Percentiles rank a stretch among this genome's conserved stretches.
phyloP scores from a whole-genome alignment of 2,329 filamentous ascomycete genomes.

The Pseudogymnoascus sp. region DNA sequence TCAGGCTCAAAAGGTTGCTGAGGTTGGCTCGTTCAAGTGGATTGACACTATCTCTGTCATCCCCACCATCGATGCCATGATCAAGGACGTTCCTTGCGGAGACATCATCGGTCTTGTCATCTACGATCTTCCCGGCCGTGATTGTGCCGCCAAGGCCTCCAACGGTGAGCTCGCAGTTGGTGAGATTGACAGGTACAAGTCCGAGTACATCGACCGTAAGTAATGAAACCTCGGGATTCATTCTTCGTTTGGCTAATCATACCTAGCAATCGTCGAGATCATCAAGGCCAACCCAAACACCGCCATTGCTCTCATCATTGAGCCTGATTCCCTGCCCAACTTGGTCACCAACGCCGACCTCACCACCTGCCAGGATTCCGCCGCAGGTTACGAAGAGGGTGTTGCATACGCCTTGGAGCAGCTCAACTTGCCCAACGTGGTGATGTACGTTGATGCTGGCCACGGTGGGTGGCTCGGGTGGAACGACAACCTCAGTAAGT shows the following conservation, averaged over 20 bases:
- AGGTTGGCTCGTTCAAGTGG: slow-evolving; percentile 44
- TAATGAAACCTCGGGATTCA: slow-evolving; percentile 33
- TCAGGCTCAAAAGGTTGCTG: slow-evolving; percentile 30
- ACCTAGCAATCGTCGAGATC: slow-evolving; percentile 27
- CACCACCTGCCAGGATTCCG: slow-evolving; percentile 42
- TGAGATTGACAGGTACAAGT: slow-evolving; percentile 48
- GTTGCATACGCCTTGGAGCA: slow-evolving; percentile 44
- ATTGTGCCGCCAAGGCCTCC: slow-evolving; percentile 50
- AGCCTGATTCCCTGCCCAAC: slow-evolving; percentile 54
- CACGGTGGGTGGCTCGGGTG: slow-evolving; percentile 55
- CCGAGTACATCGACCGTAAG: slow-evolving; percentile 42
- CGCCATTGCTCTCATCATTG: slow-evolving; percentile 30
- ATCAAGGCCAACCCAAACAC: slow-evolving; percentile 20
- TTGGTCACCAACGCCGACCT: slow-evolving; percentile 49
- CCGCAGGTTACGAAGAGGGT: slow-evolving; percentile 42
- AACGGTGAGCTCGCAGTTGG: slow-evolving; percentile 50
- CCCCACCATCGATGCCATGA: slow-evolving; percentile 38
- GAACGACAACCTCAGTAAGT: slow-evolving; percentile 42
- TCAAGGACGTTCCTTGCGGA: slow-evolving; percentile 40
- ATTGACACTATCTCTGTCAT: slow-evolving; percentile 46
- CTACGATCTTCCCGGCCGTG: slow-evolving; percentile 52
- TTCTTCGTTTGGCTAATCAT: slow-evolving; percentile 40
- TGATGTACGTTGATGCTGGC: slow-evolving; percentile 52
- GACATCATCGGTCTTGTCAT: slow-evolving; percentile 43
- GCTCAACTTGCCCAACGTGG: slow-evolving; percentile 49